phyloP scores from a whole-genome alignment of 805 yeast genomes.

The Zygosaccharomyces gambellarensis region DNA sequence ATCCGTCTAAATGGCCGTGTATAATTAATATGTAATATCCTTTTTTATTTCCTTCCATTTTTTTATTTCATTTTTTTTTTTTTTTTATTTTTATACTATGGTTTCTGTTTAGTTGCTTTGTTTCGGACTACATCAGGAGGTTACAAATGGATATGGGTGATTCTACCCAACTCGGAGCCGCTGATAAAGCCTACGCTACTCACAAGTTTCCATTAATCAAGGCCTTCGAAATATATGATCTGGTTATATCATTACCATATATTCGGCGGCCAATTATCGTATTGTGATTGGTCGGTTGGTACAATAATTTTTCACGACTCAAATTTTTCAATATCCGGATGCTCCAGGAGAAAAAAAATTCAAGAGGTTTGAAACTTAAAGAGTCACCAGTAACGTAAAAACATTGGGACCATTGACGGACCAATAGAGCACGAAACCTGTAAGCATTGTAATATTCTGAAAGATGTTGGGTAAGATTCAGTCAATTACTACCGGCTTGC shows the following conservation, averaged over 20 bases:
- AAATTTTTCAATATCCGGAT: not conserved
- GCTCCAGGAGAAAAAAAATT: not conserved
- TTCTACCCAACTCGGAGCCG: not conserved
- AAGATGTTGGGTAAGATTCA: conserved; percentile 31
- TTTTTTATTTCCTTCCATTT: not conserved
- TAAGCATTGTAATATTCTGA: not conserved
- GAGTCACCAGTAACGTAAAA: not conserved
- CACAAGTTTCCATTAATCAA: not conserved
- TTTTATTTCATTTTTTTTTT: too few relatives aligned
- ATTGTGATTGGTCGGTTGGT: conserved; percentile 5
- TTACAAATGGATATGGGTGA: not conserved
- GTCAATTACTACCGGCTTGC: conserved; percentile 23
- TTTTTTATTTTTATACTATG: too few relatives aligned
- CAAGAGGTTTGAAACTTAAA: not conserved
- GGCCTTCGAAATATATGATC: not conserved
- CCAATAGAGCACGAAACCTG: not conserved
- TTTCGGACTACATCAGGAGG: not conserved
- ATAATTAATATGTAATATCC: conserved; percentile 3
- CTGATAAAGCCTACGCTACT: not conserved
- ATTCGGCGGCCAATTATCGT: conserved; percentile 4
- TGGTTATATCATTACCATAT: not conserved
- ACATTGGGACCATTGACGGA: not conserved
- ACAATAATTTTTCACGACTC: conserved; percentile 5
- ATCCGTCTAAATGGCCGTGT: conserved; percentile 39
- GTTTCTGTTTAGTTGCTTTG: not conserved